Evolutionary conservation across 176 grass and related monocot genomes (phyloP).

Genomic region (Alloteropsis semialata): DNA sequence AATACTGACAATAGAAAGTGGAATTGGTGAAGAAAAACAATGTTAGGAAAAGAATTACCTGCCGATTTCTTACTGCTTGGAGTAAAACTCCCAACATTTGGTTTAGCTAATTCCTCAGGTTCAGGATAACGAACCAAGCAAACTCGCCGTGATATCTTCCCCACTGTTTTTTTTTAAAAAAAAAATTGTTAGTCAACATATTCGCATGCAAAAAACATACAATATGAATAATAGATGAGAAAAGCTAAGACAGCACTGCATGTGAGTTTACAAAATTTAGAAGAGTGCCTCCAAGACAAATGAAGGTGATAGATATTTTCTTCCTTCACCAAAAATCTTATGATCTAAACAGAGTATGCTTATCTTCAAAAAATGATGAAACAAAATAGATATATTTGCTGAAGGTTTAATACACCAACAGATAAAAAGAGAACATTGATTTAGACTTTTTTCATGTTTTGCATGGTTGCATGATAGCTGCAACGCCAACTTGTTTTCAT

Average conservation of each 20-base stretch:
- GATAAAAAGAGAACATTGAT: not conserved
- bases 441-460: constrained; percentile 9
- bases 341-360: not conserved
- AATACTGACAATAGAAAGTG: not conserved
- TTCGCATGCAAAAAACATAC: constrained; percentile 14
- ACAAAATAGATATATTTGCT: not conserved
- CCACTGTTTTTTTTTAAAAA: constrained; percentile 52
- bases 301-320: not conserved
- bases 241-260: not conserved
- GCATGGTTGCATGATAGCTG: not conserved
- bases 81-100: constrained; percentile 34
- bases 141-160: constrained; percentile 67
- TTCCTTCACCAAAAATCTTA: not conserved
- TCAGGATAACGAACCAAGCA: constrained; percentile 73
- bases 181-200: constrained; percentile 8
- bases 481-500: not conserved
- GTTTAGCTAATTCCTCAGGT: constrained; percentile 53
- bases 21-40: not conserved
- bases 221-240: not conserved
- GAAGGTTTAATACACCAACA: not conserved
- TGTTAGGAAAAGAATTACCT: constrained; percentile 38
- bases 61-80: constrained; percentile 51
- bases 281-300: not conserved
- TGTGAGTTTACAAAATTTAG: not conserved
- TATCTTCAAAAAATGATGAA: not conserved